Evolutionary conservation across 352 stramenopile species (phyloP), one percentile per base, ranked within the genome.

Genomic region (Globisporangium camurandrum): DNA sequence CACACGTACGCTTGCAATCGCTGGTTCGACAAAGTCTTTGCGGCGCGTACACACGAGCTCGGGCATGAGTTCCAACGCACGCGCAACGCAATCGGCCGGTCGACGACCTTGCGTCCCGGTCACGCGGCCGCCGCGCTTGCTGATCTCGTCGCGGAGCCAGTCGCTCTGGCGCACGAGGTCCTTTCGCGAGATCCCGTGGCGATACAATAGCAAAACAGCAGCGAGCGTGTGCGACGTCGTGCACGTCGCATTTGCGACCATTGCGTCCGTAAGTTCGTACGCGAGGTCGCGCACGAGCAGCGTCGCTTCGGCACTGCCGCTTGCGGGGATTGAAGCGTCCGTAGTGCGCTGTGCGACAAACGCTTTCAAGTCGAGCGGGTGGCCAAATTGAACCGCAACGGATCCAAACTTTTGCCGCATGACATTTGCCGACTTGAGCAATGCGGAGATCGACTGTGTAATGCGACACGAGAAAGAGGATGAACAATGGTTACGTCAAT

Each of bases 331-430:
- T 16, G 62, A 34, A 49, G 67, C 42, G 4, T 53, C 61, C n/a
- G n/a, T n/a, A n/a, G n/a, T n/a, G 5, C 54, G 66, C 38, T 37
- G 49, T 9, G 56, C 59, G 4, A 76, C 62, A 41, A 86, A 78
- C 28, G 82, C 41, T 23, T 75, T 72, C 8, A 93, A 46, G 46
- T 86, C 77, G 49, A 93, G 78, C 20, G 82, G 79, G 3, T 61
- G 48, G 4, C 75, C 79, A 54, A 90, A 89, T 27, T 88, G 75
- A 20, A 93, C 75, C 6, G 79, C 86, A 37, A 90, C 84, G 2
- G 75, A 89, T 14, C 82, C 82, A 51, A 90, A 93, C 51, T 89
- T 85, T 45, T 88, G 82, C 49, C 77, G 78, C 39, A 83, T 61
- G 12, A 90, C 64, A 19, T 69, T 77, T 31, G 69, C 71, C 49